phyloP scores from a whole-genome alignment of 2,329 filamentous ascomycete species.

The Penicillium sp. region DNA sequence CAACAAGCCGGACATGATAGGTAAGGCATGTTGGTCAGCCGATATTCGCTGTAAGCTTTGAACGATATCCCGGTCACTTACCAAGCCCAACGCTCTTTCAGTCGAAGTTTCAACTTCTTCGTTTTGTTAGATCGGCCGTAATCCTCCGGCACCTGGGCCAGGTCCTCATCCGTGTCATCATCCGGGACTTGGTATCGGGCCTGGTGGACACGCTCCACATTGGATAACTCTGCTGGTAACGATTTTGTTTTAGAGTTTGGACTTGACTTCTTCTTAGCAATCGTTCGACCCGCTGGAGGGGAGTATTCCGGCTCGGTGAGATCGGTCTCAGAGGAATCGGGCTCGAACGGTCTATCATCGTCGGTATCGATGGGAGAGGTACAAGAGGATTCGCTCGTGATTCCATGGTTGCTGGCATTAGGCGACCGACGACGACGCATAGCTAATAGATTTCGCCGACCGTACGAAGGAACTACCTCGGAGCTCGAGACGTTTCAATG shows the following conservation, averaged over 20 bases:
- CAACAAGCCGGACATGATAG: no score
- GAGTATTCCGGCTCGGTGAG: background rate
- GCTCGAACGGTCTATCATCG: background rate
- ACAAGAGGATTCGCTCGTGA: background rate
- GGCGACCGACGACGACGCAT: background rate
- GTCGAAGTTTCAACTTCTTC: background rate
- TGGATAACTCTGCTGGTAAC: background rate
- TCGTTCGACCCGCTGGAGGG: background rate
- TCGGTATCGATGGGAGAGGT: background rate
- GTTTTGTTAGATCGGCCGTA: background rate
- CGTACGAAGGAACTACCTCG: background rate
- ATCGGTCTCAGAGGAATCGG: background rate
- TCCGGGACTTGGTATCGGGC: background rate
- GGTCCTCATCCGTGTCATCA: background rate
- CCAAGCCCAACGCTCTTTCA: background rate
- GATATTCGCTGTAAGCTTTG: background rate
- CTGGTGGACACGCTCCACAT: background rate
- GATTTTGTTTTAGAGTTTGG: background rate
- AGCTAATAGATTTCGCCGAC: background rate
- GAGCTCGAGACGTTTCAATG: background rate
- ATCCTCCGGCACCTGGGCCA: background rate
- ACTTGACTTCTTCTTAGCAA: background rate
- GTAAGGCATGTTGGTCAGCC: background rate
- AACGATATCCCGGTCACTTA: background rate
- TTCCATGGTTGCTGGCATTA: background rate